phyloP scores from a whole-genome alignment of 2,329 filamentous ascomycete genomes.

The Nigrospora osmanthi region DNA sequence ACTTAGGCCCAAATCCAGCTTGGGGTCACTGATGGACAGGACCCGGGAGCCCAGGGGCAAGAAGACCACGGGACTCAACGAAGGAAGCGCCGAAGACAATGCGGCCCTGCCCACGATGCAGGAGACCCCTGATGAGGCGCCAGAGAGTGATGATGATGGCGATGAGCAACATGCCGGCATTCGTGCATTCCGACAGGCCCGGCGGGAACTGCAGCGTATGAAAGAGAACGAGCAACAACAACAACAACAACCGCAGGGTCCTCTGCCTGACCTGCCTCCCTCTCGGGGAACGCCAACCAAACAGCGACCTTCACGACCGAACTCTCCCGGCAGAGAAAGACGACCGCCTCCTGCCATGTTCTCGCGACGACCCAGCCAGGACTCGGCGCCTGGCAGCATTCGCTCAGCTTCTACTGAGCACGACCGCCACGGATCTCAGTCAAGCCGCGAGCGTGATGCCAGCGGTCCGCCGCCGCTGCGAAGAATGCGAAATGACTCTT shows the following conservation, averaged over 20 bases:
- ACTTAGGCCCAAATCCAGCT: constrained; percentile 59
- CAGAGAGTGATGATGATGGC: constrained; percentile 5
- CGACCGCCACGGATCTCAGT: no score
- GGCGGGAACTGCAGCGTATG: constrained; percentile 46
- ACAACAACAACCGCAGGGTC: constrained; percentile 23
- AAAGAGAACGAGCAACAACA: constrained; percentile 40
- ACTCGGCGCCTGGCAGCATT: constrained; percentile 22
- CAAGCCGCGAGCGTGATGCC: no score
- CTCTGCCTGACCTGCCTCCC: constrained; percentile 10
- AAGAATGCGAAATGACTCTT: no score
- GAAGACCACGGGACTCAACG: constrained; percentile 28
- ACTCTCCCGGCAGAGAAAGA: constrained; percentile 34
- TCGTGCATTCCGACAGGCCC: constrained; percentile 49
- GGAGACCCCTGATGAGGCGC: constrained; percentile 6
- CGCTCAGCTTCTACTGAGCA: constrained; percentile 9
- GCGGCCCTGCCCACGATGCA: not conserved
- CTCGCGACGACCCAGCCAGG: constrained; percentile 35
- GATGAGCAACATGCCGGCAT: constrained; percentile 40
- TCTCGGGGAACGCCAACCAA: constrained; percentile 10
- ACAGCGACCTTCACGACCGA: constrained; percentile 18
- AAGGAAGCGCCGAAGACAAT: no score
- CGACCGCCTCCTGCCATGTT: constrained; percentile 36
- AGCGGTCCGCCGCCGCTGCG: no score
- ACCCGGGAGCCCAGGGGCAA: constrained; percentile 44
- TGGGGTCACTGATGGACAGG: constrained; percentile 51